These are phyloP conservation scores for Sporothrix euskadiensis DNA, from an alignment of 2,329 filamentous ascomycete genomes.

Conservation along the genomic window DNA sequence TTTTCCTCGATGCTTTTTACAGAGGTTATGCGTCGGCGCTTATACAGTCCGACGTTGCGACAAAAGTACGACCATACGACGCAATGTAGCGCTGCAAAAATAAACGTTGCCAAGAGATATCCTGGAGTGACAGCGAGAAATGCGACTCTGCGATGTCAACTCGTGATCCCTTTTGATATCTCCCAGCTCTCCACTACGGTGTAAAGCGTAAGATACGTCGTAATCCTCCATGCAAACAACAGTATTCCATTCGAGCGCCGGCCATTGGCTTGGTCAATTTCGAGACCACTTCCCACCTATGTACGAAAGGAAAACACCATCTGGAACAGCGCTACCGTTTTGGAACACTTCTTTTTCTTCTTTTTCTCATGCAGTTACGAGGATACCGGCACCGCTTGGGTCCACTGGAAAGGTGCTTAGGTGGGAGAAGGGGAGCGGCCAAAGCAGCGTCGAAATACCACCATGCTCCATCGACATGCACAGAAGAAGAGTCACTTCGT, in stretches of 20 bases:
- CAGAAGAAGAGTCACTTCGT: not conserved
- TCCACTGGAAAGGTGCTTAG: not conserved
- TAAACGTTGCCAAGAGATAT: not conserved
- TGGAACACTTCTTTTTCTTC: not conserved
- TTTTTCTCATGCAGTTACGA: not conserved
- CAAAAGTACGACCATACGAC: conserved; percentile 5
- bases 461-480: not conserved
- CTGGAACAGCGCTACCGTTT: conserved; percentile 15
- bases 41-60: not conserved
- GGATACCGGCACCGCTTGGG: not conserved
- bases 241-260: not conserved
- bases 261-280: not conserved
- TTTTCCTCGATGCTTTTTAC: not conserved
- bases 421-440: not conserved
- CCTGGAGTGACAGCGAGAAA: not conserved
- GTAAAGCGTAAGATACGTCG: not conserved
- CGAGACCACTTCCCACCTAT: not conserved
- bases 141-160: conserved; percentile 1
- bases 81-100: not conserved
- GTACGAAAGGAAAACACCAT: conserved; percentile 1
- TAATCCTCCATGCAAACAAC: not conserved
- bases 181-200: not conserved
- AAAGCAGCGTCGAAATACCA: not conserved
- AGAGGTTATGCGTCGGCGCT: not conserved
- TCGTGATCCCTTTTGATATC: not conserved